phyloP scores from a whole-genome alignment of 1,284 basidiomycete genomes.

The Pholiota adiposa region DNA sequence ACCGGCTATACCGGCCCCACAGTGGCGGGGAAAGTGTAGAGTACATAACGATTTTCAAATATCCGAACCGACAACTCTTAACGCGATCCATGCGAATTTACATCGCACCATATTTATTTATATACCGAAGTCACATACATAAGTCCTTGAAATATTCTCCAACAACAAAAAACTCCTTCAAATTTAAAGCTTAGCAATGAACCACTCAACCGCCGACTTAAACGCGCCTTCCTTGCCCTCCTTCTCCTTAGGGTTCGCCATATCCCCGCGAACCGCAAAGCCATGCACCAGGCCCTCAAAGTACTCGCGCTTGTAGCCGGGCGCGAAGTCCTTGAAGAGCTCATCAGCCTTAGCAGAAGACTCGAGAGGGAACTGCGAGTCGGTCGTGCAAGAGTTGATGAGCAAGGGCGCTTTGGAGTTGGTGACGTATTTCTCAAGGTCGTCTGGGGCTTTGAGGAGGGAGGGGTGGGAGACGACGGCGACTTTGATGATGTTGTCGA shows the following conservation, averaged over 20 bases:
- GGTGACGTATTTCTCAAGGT: conserved; percentile 62
- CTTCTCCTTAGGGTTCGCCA: conserved; percentile 48
- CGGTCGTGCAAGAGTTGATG: conserved; percentile 64
- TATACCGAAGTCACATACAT: too few relatives aligned
- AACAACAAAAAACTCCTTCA: too few relatives aligned
- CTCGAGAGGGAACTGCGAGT: conserved; percentile 53
- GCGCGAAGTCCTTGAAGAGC: conserved; percentile 59
- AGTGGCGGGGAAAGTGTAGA: too few relatives aligned
- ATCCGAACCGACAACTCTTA: too few relatives aligned
- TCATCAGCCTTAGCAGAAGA: conserved; percentile 53
- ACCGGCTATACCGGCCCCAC: too few relatives aligned
- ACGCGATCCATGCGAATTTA: too few relatives aligned
- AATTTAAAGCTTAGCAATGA: conserved; percentile 39
- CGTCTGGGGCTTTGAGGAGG: conserved; percentile 61
- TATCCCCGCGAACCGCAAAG: conserved; percentile 62
- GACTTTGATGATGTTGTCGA: conserved; percentile 59
- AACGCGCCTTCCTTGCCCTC: conserved; percentile 70
- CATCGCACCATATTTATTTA: too few relatives aligned
- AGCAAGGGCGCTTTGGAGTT: conserved; percentile 58
- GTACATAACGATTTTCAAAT: too few relatives aligned
- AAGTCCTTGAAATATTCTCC: too few relatives aligned
- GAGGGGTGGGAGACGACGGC: conserved; percentile 72
- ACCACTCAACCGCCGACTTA: conserved; percentile 56
- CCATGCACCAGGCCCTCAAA: conserved; percentile 65
- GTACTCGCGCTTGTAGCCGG: conserved; percentile 59